These are phyloP conservation scores for Cadophora sp. DNA, from an alignment of 2,329 filamentous ascomycete genomes.

Conservation along the genomic window DNA sequence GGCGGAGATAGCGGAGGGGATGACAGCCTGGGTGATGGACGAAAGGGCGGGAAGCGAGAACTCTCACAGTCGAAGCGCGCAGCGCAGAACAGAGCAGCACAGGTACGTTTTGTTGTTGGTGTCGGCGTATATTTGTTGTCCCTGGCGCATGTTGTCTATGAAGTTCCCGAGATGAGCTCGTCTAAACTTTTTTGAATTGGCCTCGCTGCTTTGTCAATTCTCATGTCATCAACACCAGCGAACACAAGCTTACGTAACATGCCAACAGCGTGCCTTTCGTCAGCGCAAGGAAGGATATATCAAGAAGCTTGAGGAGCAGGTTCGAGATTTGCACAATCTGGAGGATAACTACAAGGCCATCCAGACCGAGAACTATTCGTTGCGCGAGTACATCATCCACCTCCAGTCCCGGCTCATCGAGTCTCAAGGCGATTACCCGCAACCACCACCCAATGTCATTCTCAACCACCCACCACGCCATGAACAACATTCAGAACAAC, in stretches of 20 bases:
- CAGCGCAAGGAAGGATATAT: constrained; percentile 99
- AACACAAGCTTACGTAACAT: constrained; percentile 44
- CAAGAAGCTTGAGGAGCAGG: constrained; percentile 94
- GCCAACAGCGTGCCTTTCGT: constrained; percentile 84
- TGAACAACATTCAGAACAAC: constrained; percentile 39
- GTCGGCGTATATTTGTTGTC: constrained; percentile 7
- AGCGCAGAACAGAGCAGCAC: constrained; percentile 94
- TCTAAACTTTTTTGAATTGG: constrained; percentile 36
- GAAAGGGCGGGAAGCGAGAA: constrained; percentile 84
- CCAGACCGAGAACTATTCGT: constrained; percentile 86
- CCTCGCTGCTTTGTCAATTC: constrained; percentile 47
- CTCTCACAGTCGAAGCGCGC: constrained; percentile 95
- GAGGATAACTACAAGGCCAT: constrained; percentile 80
- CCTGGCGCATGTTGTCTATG: background rate
- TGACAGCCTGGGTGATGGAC: constrained; percentile 54
- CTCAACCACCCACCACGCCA: constrained; percentile 59
- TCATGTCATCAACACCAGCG: constrained; percentile 45
- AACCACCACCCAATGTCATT: constrained; percentile 81
- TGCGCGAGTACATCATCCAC: constrained; percentile 91
- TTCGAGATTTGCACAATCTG: constrained; percentile 79
- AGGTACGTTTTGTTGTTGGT: constrained; percentile 66
- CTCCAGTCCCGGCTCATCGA: constrained; percentile 88
- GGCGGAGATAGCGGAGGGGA: constrained; percentile 44
- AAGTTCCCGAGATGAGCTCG: constrained; percentile 29
- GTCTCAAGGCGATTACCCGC: constrained; percentile 81